A percentile compares a stretch with the other conserved stretches of the same genome.
Evolutionary conservation across 371 early-diverging fungal species (phyloP).

Genomic region (Choanephora cucurbitarum): DNA sequence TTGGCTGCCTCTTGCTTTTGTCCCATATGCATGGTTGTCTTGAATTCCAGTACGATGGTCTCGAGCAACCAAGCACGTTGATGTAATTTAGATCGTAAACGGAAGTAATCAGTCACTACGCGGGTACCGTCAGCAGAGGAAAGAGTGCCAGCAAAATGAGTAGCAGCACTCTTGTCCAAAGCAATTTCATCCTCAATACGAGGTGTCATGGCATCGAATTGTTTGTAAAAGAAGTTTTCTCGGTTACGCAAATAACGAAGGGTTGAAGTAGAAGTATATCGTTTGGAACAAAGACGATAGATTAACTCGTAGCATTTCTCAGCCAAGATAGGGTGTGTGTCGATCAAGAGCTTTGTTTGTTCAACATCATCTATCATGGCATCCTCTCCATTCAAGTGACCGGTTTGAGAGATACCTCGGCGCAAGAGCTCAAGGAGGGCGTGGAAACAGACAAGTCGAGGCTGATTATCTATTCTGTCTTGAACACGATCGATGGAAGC

Average conservation of each 20-base stretch:
- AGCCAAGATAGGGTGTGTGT: constrained; percentile 77
- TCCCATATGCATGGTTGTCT: constrained; percentile 48
- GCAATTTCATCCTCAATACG: constrained; percentile 44
- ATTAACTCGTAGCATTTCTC: constrained; percentile 88
- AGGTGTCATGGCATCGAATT: constrained; percentile 55
- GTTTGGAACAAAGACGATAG: constrained; percentile 74
- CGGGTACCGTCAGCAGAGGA: constrained; percentile 26
- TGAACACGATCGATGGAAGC: constrained; percentile 37
- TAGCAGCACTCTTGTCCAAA: constrained; percentile 1
- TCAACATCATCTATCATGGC: constrained; percentile 23
- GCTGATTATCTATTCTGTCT: constrained; percentile 44
- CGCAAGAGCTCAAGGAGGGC: constrained; percentile 70
- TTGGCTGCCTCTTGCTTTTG: constrained; percentile 52
- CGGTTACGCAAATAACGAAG: constrained; percentile 80
- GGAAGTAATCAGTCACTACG: constrained; percentile 49
- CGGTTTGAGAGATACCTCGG: constrained; percentile 32
- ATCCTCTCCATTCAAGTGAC: constrained; percentile 15
- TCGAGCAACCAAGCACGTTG: constrained; percentile 91
- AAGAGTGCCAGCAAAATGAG: constrained; percentile 24
- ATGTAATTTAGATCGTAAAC: constrained; percentile 69
- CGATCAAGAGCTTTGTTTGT: constrained; percentile 49
- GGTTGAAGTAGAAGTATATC: constrained; percentile 67
- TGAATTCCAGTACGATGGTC: constrained; percentile 84
- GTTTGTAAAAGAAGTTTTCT: constrained; percentile 75
- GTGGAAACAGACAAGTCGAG: constrained; percentile 62